phyloP scores from a whole-genome alignment of 2,329 filamentous ascomycete genomes.

The Claviceps sp. region DNA sequence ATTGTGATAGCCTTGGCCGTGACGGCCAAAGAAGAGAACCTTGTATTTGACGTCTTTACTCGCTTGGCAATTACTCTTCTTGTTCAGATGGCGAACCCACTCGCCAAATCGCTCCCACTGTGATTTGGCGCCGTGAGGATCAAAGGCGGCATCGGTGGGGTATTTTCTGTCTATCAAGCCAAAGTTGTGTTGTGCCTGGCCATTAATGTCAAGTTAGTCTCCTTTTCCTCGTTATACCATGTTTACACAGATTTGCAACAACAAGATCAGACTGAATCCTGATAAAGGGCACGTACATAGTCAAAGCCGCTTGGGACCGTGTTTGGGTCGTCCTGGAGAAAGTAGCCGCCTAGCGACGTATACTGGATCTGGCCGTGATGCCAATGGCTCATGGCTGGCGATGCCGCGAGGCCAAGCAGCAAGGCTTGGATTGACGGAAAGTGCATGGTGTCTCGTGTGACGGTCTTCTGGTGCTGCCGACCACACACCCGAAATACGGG shows the following conservation, averaged over 20 bases:
- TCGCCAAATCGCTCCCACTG: constrained; percentile 53
- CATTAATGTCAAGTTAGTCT: not conserved
- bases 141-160: constrained; percentile 34
- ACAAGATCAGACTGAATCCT: not conserved
- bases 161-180: constrained; percentile 52
- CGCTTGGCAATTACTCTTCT: constrained; percentile 31
- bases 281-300: constrained; percentile 35
- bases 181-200: constrained; percentile 45
- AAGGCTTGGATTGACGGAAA: constrained; percentile 14
- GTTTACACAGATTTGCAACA: not conserved
- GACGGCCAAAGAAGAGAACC: constrained; percentile 53
- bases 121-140: constrained; percentile 28
- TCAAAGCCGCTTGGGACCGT: constrained; percentile 47
- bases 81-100: constrained; percentile 43
- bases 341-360: constrained; percentile 46
- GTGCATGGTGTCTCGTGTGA: constrained; percentile 17
- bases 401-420: constrained; percentile 17
- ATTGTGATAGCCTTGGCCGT: constrained; percentile 55
- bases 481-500: not conserved
- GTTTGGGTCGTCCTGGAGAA: constrained; percentile 45
- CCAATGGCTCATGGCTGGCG: constrained; percentile 16
- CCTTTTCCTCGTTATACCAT: too few species aligned
- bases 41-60: constrained; percentile 44
- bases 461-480: not conserved
- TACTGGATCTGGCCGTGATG: constrained; percentile 38